Conservation (phyloP, 805 yeast species). For the Teunomyces panamensis region DNA sequence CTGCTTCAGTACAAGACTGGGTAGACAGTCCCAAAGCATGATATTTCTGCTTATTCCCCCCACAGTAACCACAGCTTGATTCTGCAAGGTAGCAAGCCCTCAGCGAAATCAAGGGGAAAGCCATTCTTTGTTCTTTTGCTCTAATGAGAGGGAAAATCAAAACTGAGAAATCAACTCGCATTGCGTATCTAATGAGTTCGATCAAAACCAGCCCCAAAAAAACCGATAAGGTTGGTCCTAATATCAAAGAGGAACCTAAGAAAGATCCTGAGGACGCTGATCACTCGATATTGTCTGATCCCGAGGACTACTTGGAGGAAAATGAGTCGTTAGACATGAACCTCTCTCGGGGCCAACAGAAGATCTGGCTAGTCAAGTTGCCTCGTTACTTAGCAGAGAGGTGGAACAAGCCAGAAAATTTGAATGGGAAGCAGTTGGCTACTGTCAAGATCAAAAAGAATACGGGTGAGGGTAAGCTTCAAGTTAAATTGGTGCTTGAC, state of each 20-base stretch:
- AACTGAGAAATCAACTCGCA: constrained; percentile 1
- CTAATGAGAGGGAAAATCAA: background rate
- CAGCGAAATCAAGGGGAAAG: background rate
- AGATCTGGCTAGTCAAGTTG: constrained; percentile 88
- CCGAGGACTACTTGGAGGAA: constrained; percentile 45
- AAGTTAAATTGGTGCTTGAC: constrained; percentile 58
- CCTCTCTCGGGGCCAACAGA: constrained; percentile 56
- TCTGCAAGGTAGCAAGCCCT: background rate
- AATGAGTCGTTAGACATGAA: constrained; percentile 80
- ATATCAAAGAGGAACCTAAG: constrained; percentile 2
- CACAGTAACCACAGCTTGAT: background rate
- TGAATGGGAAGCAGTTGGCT: constrained; percentile 77
- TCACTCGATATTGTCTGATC: constrained; percentile 39
- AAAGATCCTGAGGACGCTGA: constrained; percentile 15
- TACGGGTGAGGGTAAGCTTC: constrained; percentile 29
- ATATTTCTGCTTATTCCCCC: constrained; percentile 30
- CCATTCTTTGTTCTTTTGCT: too few species aligned
- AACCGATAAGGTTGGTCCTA: constrained; percentile 1
- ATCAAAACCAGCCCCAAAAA: constrained; percentile 13
- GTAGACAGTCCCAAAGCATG: constrained; percentile 24
- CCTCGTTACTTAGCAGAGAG: constrained; percentile 82
- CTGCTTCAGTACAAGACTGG: too few species aligned
- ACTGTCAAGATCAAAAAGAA: constrained; percentile 69
- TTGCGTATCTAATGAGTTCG: constrained; percentile 8
- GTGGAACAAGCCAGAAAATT: constrained; percentile 62